Conservation (phyloP, 2,329 filamentous ascomycete species). For the Colletotrichum orchidophilum region DNA sequence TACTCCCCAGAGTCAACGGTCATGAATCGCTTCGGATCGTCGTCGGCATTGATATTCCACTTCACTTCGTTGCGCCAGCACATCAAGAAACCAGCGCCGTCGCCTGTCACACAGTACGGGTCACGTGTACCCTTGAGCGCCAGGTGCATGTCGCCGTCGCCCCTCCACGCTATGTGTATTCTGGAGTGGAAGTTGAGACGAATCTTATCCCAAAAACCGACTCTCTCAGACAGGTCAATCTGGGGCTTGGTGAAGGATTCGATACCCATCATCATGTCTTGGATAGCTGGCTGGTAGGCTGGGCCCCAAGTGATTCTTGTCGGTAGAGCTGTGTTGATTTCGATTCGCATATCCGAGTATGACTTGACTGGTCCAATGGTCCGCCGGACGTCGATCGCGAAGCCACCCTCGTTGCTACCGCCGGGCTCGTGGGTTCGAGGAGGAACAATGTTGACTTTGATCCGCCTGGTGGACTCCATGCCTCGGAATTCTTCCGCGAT, state of each 20-base stretch:
- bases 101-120: slow-evolving; percentile 91
- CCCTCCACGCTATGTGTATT: slow-evolving; percentile 89
- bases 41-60: slow-evolving; percentile 84
- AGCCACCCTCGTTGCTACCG: slow-evolving; percentile 68
- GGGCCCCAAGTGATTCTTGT: slow-evolving; percentile 97
- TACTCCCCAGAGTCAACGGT: slow-evolving; percentile 95
- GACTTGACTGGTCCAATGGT: slow-evolving; percentile 97
- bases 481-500: slow-evolving; percentile 93
- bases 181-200: slow-evolving; percentile 93
- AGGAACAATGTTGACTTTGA: slow-evolving; percentile 86
- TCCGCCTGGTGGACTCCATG: slow-evolving; percentile 79
- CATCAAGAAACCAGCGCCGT: slow-evolving; percentile 96
- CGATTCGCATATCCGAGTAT: slow-evolving; percentile 90
- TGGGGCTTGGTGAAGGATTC: slow-evolving; percentile 98
- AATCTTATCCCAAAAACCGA: slow-evolving; percentile 99
- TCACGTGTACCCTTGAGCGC: slow-evolving; percentile 92
- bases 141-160: slow-evolving; percentile 94
- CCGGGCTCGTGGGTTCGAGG: slow-evolving; percentile 68
- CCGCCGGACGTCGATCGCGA: slow-evolving; percentile 85
- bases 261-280: slow-evolving; percentile 99
- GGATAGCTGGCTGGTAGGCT: slow-evolving; percentile 96
- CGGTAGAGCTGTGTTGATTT: slow-evolving; percentile 91
- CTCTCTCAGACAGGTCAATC: slow-evolving; percentile 89
- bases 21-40: slow-evolving; percentile 94
- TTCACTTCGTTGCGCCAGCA: slow-evolving; percentile 96